These are phyloP conservation scores for Talaromyces adpressus DNA, from an alignment of 495 filamentous ascomycete genomes.

Conservation along the genomic window DNA sequence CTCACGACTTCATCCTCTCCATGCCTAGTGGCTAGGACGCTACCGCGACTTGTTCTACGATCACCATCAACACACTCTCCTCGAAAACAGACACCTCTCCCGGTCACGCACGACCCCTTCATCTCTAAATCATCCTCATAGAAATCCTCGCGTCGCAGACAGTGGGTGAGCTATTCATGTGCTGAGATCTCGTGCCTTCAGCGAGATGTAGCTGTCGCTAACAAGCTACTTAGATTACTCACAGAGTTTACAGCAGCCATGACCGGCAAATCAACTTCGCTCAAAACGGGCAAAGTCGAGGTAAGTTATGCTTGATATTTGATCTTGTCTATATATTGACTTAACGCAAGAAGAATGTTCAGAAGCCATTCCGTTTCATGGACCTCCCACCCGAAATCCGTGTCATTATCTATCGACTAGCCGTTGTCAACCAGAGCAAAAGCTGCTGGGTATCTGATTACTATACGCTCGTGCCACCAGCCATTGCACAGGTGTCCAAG, in stretches of 20 bases:
- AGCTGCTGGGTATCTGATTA: background rate
- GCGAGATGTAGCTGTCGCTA: background rate
- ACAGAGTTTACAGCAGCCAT: background rate
- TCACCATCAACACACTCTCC: too few relatives aligned
- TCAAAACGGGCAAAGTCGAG: background rate
- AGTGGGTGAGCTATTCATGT: background rate
- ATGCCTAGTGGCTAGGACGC: too few relatives aligned
- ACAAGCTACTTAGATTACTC: background rate
- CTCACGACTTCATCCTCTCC: background rate
- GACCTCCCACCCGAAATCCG: too few relatives aligned
- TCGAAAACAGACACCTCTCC: too few relatives aligned
- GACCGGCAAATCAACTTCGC: background rate
- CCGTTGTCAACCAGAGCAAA: too few relatives aligned
- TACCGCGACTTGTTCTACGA: too few relatives aligned
- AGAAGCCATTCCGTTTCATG: background rate
- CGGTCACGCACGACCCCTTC: too few relatives aligned
- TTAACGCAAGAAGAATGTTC: background rate
- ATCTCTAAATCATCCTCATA: too few relatives aligned
- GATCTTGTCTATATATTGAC: background rate
- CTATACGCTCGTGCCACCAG: conserved; percentile 1
- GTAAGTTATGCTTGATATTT: background rate
- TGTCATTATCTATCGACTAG: too few relatives aligned
- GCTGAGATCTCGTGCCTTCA: background rate
- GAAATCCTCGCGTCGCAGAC: background rate
- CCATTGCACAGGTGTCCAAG: background rate